phyloP scores from a whole-genome alignment of 1,139 yeast species.

The Saccharomyces hybrid region DNA sequence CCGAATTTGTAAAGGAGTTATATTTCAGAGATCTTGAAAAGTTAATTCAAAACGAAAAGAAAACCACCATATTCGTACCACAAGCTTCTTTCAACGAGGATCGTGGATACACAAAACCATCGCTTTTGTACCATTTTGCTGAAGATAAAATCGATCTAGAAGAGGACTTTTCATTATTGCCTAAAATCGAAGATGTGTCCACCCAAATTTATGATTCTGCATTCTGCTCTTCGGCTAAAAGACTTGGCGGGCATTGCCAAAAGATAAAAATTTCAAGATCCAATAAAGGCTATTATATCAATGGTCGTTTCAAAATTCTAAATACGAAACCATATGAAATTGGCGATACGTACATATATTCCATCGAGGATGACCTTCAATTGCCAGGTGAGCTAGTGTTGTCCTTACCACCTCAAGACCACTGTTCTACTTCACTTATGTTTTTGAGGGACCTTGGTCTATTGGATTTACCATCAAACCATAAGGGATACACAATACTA shows the following conservation, averaged over 20 bases:
- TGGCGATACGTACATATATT: slow-evolving; percentile 55
- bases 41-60: slow-evolving; percentile 57
- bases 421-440: slow-evolving; percentile 44
- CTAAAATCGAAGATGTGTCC: slow-evolving; percentile 4
- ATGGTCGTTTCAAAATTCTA: slow-evolving; percentile 42
- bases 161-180: slow-evolving; percentile 23
- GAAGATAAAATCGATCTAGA: slow-evolving; percentile 37
- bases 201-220: slow-evolving; percentile 39
- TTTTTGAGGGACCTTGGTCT: slow-evolving; percentile 45
- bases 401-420: slow-evolving; percentile 48
- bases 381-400: slow-evolving; percentile 46
- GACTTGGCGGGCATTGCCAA: slow-evolving; percentile 42
- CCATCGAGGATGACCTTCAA: slow-evolving; percentile 51
- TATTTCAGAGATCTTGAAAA: slow-evolving; percentile 49
- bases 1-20: slow-evolving; percentile 62
- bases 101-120: slow-evolving; percentile 28
- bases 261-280: slow-evolving; percentile 35
- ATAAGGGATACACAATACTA: slow-evolving; percentile 63
- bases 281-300: slow-evolving; percentile 38
- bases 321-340: slow-evolving; percentile 39
- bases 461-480: slow-evolving; percentile 38
- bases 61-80: slow-evolving; percentile 48
- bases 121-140: slow-evolving; percentile 60
- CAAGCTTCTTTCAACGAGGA: slow-evolving; percentile 35
- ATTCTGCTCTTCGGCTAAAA: slow-evolving; percentile 35